Percentiles rank a stretch among this genome's conserved stretches.
Conservation (phyloP, 2,329 filamentous ascomycete species). For the Cercospora brassicicola region DNA sequence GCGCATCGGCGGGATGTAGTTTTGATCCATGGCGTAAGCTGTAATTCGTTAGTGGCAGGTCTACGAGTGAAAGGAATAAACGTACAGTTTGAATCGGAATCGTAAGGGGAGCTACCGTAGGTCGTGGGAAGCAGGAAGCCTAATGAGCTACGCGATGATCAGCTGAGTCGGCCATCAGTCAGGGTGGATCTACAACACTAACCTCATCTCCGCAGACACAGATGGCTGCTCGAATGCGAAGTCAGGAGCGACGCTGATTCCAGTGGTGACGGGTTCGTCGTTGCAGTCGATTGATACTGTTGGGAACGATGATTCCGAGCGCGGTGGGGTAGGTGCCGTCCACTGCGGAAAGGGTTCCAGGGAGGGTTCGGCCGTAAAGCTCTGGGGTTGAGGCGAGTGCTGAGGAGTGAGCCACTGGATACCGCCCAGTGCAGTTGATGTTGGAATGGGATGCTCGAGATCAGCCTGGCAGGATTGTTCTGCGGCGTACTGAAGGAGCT, state of each 20-base stretch:
- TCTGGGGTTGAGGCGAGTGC: slow-evolving; percentile 37
- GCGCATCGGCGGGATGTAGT: slow-evolving; percentile 39
- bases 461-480: slow-evolving; percentile 26
- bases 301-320: slow-evolving; percentile 38
- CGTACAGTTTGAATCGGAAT: slow-evolving; percentile 37
- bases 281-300: slow-evolving; percentile 34
- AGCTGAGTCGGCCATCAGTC: slow-evolving; percentile 20
- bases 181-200: slow-evolving; percentile 16
- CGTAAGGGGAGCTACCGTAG: slow-evolving; percentile 35
- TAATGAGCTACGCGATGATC: slow-evolving; percentile 35
- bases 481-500: slow-evolving; percentile 32
- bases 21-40: slow-evolving; percentile 38
- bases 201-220: slow-evolving; percentile 40
- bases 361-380: slow-evolving; percentile 27
- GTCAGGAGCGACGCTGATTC: slow-evolving; percentile 25
- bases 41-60: slow-evolving; percentile 13
- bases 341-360: slow-evolving; percentile 36
- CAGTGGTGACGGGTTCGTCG: slow-evolving; percentile 31
- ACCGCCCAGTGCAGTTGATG: slow-evolving; percentile 16
- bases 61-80: slow-evolving; percentile 13
- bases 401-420: slow-evolving; percentile 38
- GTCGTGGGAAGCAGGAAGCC: slow-evolving; percentile 41
- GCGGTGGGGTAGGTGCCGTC: slow-evolving; percentile 38
- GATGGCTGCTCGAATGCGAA: slow-evolving; percentile 34
- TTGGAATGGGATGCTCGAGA: slow-evolving; percentile 18